Conservation (phyloP, 108 stramenopile genomes). For the Pseudonitzschia multiseries region DNA sequence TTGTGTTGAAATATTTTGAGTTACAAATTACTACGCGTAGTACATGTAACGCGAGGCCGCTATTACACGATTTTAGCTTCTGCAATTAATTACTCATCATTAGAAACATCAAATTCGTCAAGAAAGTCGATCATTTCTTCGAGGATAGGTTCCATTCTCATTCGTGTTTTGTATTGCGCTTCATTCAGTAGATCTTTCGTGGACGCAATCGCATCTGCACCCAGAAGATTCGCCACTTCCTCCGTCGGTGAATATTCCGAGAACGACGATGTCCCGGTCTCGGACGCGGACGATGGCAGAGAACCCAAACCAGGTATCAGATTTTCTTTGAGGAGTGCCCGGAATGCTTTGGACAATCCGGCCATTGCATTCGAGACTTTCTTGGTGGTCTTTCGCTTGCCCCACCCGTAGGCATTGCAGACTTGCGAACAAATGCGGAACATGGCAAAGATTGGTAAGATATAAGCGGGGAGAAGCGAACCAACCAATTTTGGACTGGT, state of each 20-base stretch:
- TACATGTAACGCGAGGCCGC: too few species aligned
- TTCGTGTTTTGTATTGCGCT: constrained; percentile 28
- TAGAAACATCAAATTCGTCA: constrained; percentile 15
- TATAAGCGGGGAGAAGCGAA: constrained; percentile 53
- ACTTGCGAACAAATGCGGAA: constrained; percentile 55
- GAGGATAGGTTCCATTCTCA: constrained; percentile 35
- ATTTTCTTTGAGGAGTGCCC: constrained; percentile 41
- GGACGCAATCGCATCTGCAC: constrained; percentile 18
- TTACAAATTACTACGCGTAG: too few species aligned
- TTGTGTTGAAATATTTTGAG: too few species aligned
- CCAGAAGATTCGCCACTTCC: constrained; percentile 14
- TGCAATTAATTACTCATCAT: too few species aligned
- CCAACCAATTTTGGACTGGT: constrained; percentile 31
- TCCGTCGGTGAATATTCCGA: constrained; percentile 12
- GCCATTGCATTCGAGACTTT: constrained; percentile 55
- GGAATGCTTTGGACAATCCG: constrained; percentile 37
- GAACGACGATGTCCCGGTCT: constrained; percentile 4
- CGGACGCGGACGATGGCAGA: constrained; percentile 19
- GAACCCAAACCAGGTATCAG: constrained; percentile 32
- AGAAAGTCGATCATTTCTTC: constrained; percentile 30
- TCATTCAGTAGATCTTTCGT: constrained; percentile 21
- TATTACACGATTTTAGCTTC: too few species aligned
- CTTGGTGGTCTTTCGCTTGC: constrained; percentile 71
- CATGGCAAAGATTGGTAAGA: constrained; percentile 65
- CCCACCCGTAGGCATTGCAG: constrained; percentile 73